Conservation (phyloP, 148 eudicot genomes). For the Vaccinium corymbosum region DNA sequence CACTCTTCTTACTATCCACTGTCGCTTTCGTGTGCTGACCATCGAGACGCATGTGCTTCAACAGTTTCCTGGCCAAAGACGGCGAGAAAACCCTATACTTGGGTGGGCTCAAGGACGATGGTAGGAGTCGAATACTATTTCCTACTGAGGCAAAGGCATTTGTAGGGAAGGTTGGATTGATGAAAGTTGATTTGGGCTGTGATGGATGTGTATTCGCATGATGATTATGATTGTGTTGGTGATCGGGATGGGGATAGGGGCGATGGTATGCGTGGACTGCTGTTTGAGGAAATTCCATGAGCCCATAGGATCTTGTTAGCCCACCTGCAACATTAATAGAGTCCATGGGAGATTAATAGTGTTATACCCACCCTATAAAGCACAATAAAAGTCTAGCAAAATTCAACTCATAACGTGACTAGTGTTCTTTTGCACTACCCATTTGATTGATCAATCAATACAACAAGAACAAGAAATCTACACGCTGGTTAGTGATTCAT, state of each 20-base stretch:
- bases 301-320: not conserved
- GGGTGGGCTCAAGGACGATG: not conserved
- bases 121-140: not conserved
- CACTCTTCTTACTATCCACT: not conserved
- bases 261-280: no score
- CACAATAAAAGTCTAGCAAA: not conserved
- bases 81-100: not conserved
- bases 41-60: not conserved
- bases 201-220: not conserved
- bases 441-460: not conserved
- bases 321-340: not conserved
- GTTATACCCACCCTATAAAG: not conserved
- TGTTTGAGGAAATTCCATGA: not conserved
- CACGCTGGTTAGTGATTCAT: not conserved
- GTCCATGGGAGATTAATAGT: not conserved
- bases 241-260: not conserved
- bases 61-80: not conserved
- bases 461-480: not conserved
- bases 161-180: not conserved
- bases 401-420: not conserved
- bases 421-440: not conserved
- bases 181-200: not conserved
- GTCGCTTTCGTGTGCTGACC: constrained; percentile 1
- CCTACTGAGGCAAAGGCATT: no score
- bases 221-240: not conserved